Evolutionary conservation across 257 asterid genomes (phyloP), one percentile per base, ranked within the genome.

Genomic region (Ballota nigra): DNA sequence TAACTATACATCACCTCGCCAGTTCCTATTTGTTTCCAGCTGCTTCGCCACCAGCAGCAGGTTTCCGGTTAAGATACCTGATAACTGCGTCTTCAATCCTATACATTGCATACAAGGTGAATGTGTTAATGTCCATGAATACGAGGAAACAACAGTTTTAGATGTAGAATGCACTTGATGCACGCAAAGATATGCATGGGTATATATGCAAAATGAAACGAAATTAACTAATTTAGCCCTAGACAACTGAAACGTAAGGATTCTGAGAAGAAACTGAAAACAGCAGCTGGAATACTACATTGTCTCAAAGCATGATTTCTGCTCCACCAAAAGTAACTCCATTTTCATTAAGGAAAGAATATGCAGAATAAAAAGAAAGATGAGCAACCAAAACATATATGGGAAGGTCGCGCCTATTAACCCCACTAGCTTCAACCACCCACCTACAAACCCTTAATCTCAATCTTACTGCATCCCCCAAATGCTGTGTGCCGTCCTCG

Each of bases 71-170:
- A 69, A 89, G 62, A 82, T 89, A 89, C 23, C 89, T 86, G 69
- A 86, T 79, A 15, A 89, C 90, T 40, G 96, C 96, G 45, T 89
- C 96, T 74, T 86, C 96, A 56, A 81, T 73, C 96, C 96, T 89
- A 38, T 29, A 78, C 40, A 67, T 26, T 33, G 49, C 75, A 74
- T 10, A n/a, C n/a, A n/a, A n/a, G n/a, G n/a, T n/a, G n/a, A 55
- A 69, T 52, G 51, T 26, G 68, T 12, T 8, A 40, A 71, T 58
- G 47, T 33, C 31, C 59, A 29, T 49, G 59, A 56, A 20, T 18
- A 53, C 79, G 65, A n/a, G 31, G 58, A 51, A 36, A 15, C 43
- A 56, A 33, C 12, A 28, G 29, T 31, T 13, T 52, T 56, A 38
- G 15, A 18, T 9, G 8, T 66, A 66, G 4, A 45, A 19, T 18